Evolutionary conservation across 306 rosid species (phyloP).

Genomic region (Cucurbita ficifolia): DNA sequence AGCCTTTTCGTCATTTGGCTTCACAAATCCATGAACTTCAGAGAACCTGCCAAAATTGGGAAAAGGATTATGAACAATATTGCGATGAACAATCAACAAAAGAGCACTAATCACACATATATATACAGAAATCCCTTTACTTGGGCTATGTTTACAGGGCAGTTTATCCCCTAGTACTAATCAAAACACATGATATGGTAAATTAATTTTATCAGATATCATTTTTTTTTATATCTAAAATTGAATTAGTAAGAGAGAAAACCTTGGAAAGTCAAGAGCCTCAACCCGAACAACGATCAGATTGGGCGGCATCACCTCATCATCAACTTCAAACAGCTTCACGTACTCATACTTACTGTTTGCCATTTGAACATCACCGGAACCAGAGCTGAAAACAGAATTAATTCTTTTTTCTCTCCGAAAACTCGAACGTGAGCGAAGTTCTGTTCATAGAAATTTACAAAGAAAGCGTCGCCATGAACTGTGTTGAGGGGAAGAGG

Average conservation of each 20-base stretch:
- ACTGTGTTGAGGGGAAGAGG: not conserved
- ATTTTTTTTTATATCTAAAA: not conserved
- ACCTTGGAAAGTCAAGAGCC: conserved; percentile 36
- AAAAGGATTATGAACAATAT: not conserved
- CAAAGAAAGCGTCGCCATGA: not conserved
- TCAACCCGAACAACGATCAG: conserved; percentile 43
- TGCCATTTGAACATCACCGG: conserved; percentile 29
- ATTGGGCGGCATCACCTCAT: conserved; percentile 60
- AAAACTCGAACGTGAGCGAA: not conserved
- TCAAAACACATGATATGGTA: not conserved
- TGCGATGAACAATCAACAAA: not conserved
- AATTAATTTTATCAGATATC: not conserved
- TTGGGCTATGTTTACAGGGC: not conserved
- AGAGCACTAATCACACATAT: not conserved
- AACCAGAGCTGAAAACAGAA: not conserved
- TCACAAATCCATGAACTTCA: conserved; percentile 37
- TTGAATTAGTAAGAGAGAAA: not conserved
- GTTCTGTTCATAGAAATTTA: not conserved
- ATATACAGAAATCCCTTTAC: too few species aligned
- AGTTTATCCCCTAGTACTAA: not conserved
- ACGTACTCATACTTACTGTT: conserved; percentile 73
- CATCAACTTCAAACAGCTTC: conserved; percentile 57
- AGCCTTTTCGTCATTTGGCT: conserved; percentile 41
- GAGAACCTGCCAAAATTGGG: conserved; percentile 22
- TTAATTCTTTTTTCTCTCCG: not conserved